These are phyloP conservation scores for Drechslerella dactyloides DNA, from an alignment of 2,329 filamentous ascomycete species.

Conservation along the genomic window DNA sequence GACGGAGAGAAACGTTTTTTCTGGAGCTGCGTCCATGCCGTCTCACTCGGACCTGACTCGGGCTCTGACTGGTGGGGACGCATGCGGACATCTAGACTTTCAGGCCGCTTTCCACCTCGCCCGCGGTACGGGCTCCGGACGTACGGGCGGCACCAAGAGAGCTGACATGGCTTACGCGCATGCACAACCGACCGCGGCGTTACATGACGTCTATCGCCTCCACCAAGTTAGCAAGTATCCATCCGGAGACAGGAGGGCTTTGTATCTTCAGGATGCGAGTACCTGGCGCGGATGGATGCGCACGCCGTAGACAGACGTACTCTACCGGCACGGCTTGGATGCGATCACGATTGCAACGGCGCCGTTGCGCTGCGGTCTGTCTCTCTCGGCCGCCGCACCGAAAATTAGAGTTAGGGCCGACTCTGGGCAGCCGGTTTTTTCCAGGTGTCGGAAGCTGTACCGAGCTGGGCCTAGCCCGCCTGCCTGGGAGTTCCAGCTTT, in stretches of 20 bases:
- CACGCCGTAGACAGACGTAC: no score
- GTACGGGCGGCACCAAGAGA: conserved; percentile 19
- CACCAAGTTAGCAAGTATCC: conserved; percentile 4
- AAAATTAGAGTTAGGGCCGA: neutral
- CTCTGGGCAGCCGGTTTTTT: conserved; percentile 11
- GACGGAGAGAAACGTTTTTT: neutral
- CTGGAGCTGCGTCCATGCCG: neutral
- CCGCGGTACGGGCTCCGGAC: neutral
- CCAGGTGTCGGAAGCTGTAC: conserved; percentile 31
- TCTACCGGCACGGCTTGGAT: no score
- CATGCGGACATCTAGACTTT: conserved; percentile 38
- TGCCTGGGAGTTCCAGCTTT: conserved; percentile 11
- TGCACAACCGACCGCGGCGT: conserved; percentile 4
- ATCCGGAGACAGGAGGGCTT: neutral
- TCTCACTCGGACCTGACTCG: conserved; percentile 21
- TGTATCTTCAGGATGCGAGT: no score
- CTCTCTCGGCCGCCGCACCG: neutral
- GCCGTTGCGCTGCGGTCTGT: neutral
- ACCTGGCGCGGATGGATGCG: no score
- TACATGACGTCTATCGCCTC: neutral
- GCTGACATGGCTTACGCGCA: neutral
- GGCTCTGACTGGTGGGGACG: conserved; percentile 49
- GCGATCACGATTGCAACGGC: neutral
- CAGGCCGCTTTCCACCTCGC: conserved; percentile 1
- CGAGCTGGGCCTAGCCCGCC: conserved; percentile 25